These are phyloP conservation scores for Russula olivacea DNA, from an alignment of 768 basidiomycete species.

Conservation along the genomic window DNA sequence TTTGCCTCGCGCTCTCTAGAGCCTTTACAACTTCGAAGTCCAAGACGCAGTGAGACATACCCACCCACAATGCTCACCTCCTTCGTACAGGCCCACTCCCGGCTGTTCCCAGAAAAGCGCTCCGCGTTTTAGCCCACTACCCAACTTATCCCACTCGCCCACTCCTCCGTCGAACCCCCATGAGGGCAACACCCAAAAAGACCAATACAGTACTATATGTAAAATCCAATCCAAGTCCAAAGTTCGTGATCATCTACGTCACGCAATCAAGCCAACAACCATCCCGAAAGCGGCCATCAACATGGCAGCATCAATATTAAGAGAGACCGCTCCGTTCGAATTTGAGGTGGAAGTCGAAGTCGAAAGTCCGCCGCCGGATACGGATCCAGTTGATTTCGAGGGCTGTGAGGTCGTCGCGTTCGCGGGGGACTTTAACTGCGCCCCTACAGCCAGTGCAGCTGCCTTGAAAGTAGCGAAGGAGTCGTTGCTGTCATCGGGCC, in stretches of 20 bases:
- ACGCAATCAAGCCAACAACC: not conserved
- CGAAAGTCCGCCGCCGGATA: not conserved
- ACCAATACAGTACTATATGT: not conserved
- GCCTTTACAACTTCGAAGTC: no score
- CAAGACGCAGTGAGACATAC: no score
- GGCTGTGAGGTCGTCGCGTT: not conserved
- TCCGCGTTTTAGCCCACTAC: no score
- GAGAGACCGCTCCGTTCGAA: not conserved
- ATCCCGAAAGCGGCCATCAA: not conserved
- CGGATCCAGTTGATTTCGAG: no score
- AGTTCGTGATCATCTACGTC: not conserved
- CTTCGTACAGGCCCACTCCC: no score
- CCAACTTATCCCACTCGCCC: no score
- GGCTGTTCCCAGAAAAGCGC: no score
- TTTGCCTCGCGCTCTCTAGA: no score
- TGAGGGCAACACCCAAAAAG: no score
- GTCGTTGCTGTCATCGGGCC: not conserved
- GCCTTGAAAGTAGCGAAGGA: constrained; percentile 15
- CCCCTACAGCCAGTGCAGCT: constrained; percentile 4
- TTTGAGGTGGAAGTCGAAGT: not conserved
- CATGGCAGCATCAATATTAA: not conserved
- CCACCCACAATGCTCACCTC: no score
- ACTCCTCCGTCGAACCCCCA: no score
- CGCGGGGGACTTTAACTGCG: not conserved
- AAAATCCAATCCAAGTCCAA: not conserved